Evolutionary conservation across 495 filamentous ascomycete genomes (phyloP).

Genomic region (Oleoguttula mirabilis): DNA sequence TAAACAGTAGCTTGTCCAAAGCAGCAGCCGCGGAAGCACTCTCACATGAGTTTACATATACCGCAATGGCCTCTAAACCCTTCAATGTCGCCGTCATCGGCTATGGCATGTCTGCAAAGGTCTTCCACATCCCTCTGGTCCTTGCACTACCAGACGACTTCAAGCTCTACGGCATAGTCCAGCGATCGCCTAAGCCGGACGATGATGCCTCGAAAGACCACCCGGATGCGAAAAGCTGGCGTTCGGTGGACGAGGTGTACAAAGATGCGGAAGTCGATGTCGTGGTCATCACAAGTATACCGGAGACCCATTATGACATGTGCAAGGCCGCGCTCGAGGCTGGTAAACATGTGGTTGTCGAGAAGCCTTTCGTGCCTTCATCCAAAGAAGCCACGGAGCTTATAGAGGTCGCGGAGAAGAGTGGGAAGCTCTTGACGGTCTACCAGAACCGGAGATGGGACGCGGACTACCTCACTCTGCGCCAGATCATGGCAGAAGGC

Average conservation of each 20-base stretch:
- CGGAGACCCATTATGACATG: slow-evolving; percentile 60
- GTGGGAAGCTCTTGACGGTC: slow-evolving; percentile 55
- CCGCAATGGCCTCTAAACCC: slow-evolving; percentile 37
- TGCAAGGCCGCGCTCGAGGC: slow-evolving; percentile 53
- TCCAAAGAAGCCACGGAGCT: slow-evolving; percentile 59
- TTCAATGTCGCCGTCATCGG: slow-evolving; percentile 51
- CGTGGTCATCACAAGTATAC: slow-evolving; percentile 63
- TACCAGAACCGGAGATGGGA: slow-evolving; percentile 88
- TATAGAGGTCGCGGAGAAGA: slow-evolving; percentile 48
- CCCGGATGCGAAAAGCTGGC: slow-evolving; percentile 52
- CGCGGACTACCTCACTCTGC: slow-evolving; percentile 69
- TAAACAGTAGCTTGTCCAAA: no score
- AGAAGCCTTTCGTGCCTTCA: slow-evolving; percentile 80
- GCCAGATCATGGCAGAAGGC: slow-evolving; percentile 43
- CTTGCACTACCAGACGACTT: slow-evolving; percentile 45
- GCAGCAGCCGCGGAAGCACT: no score
- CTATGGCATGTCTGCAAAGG: slow-evolving; percentile 71
- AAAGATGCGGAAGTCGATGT: slow-evolving; percentile 55
- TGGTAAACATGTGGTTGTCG: slow-evolving; percentile 75
- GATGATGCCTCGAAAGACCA: slow-evolving; percentile 56
- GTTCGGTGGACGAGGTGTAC: slow-evolving; percentile 48
- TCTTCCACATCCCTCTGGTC: slow-evolving; percentile 87
- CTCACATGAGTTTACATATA: no score
- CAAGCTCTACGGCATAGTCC: slow-evolving; percentile 64
- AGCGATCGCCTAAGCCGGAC: slow-evolving; percentile 55